Conservation (phyloP, 495 filamentous ascomycete genomes). For the Cercophora sp. region DNA sequence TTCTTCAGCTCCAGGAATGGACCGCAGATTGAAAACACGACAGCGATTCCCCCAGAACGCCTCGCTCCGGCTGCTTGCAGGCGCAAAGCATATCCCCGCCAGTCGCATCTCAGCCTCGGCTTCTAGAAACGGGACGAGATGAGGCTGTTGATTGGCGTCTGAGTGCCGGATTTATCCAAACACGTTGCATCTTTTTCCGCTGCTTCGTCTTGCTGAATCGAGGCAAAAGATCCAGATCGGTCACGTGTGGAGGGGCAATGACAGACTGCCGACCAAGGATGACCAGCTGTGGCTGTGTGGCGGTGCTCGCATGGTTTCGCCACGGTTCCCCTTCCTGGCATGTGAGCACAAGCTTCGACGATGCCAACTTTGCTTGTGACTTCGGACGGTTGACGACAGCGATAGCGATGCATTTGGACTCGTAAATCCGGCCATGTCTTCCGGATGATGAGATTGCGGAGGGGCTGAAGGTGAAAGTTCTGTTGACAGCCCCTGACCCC, state of each 20-base stretch:
- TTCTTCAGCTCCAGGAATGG: not conserved
- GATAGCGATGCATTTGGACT: too few species aligned
- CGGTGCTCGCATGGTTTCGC: not conserved
- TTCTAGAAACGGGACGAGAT: not conserved
- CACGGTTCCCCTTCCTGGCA: not conserved
- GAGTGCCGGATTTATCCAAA: conserved; percentile 6
- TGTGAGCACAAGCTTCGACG: too few species aligned
- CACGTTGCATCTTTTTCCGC: not conserved
- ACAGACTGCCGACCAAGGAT: too few species aligned
- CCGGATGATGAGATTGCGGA: too few species aligned
- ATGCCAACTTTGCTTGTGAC: too few species aligned
- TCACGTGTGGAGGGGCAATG: too few species aligned
- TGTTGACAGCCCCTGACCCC: too few species aligned
- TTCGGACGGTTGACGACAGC: too few species aligned
- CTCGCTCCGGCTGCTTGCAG: not conserved
- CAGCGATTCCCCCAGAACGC: not conserved
- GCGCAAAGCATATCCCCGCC: not conserved
- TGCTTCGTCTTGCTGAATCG: not conserved
- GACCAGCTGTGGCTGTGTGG: not conserved
- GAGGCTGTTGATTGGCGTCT: not conserved
- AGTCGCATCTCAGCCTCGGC: not conserved
- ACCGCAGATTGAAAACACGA: not conserved
- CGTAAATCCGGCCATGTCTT: too few species aligned
- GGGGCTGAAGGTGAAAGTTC: too few species aligned
- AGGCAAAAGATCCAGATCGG: conserved; percentile 4